Conservation (phyloP, 495 filamentous ascomycete species). For the Aspergillus sclerotiicarbonarius region DNA sequence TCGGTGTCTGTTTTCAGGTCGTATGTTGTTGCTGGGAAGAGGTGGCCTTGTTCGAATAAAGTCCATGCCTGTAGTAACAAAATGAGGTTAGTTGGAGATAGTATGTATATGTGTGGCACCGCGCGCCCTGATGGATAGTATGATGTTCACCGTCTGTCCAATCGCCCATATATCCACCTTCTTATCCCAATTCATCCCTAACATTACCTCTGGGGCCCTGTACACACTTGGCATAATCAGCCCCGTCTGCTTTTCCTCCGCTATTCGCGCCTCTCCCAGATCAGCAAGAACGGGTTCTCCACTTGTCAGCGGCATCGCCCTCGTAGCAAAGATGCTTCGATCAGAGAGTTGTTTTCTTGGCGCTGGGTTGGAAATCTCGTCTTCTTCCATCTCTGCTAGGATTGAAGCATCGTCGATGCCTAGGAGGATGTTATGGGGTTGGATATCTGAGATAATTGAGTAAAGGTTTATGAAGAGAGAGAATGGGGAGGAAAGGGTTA, state of each 20-base stretch:
- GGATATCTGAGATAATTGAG: constrained; percentile 18
- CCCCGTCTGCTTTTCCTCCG: constrained; percentile 10
- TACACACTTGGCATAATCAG: constrained; percentile 39
- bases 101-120: too few relatives aligned
- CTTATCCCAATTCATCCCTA: constrained; percentile 33
- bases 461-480: not conserved
- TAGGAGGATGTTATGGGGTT: constrained; percentile 26
- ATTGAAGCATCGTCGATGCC: constrained; percentile 23
- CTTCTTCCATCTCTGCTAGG: constrained; percentile 21
- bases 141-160: constrained; percentile 38
- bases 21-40: too few relatives aligned
- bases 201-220: constrained; percentile 37
- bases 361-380: constrained; percentile 19
- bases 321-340: constrained; percentile 23
- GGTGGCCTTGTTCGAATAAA: constrained; percentile 35
- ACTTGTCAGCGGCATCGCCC: constrained; percentile 17
- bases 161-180: constrained; percentile 42
- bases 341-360: constrained; percentile 23
- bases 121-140: too few relatives aligned
- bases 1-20: constrained; percentile 30
- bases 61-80: constrained; percentile 39
- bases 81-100: too few relatives aligned
- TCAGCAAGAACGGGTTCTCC: constrained; percentile 26
- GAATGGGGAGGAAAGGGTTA: not conserved
- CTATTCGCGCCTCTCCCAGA: constrained; percentile 26